Evolutionary conservation across 805 yeast genomes (phyloP).

Genomic region (Metschnikowia corniflorae): DNA sequence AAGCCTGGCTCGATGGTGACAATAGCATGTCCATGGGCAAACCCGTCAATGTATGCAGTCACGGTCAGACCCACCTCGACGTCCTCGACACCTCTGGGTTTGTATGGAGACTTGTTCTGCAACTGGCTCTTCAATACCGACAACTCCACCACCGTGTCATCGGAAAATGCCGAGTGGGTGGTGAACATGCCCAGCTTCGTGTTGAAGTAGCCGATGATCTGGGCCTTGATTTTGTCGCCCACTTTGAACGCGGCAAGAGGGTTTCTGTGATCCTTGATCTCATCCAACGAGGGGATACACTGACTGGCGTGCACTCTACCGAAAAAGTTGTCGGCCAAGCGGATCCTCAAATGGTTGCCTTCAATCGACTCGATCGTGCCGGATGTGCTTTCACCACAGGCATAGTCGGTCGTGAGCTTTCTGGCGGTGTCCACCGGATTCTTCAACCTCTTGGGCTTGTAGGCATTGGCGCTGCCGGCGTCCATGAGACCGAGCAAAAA

Average conservation of each 20-base stretch:
- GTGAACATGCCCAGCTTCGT: slow-evolving; percentile 62
- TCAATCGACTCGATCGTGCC: slow-evolving; percentile 62
- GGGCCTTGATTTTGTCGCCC: slow-evolving; percentile 58
- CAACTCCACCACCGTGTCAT: slow-evolving; percentile 61
- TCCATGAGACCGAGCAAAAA: slow-evolving; percentile 63
- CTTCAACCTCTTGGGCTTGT: slow-evolving; percentile 17
- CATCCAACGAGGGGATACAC: slow-evolving; percentile 50
- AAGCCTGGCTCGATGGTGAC: slow-evolving; percentile 65
- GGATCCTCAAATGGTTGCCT: slow-evolving; percentile 69
- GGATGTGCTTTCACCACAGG: slow-evolving; percentile 58
- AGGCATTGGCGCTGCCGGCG: slow-evolving; percentile 14
- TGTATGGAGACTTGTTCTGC: slow-evolving; percentile 15
- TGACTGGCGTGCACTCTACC: slow-evolving; percentile 80
- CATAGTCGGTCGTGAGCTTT: slow-evolving; percentile 46
- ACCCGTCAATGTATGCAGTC: slow-evolving; percentile 63
- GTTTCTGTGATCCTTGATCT: slow-evolving; percentile 52
- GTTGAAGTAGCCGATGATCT: slow-evolving; percentile 75
- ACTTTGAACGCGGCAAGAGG: slow-evolving; percentile 59
- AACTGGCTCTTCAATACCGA: slow-evolving; percentile 48
- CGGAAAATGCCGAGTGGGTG: slow-evolving; percentile 46
- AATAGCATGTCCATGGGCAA: slow-evolving; percentile 59
- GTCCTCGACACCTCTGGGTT: slow-evolving; percentile 15
- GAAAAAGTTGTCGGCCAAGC: slow-evolving; percentile 69
- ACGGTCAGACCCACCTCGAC: slow-evolving; percentile 49
- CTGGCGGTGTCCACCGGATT: slow-evolving; percentile 62